phyloP scores from a whole-genome alignment of 2,329 filamentous ascomycete genomes.

The Aureobasidium melanogenum region DNA sequence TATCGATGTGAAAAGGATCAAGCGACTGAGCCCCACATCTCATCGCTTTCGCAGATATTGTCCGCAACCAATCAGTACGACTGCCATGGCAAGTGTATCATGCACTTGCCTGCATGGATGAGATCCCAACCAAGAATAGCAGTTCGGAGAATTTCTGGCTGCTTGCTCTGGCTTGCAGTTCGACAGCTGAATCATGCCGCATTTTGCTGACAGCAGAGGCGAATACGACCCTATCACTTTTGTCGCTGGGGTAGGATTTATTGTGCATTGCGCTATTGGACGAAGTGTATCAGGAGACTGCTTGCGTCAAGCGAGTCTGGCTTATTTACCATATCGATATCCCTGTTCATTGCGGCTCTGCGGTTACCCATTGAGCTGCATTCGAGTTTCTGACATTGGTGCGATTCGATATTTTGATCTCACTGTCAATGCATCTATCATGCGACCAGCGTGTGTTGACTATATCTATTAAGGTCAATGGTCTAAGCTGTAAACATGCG shows the following conservation, averaged over 20 bases:
- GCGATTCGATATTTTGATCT: not conserved
- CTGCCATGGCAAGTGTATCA: not conserved
- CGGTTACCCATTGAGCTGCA: not conserved
- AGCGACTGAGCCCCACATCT: not conserved
- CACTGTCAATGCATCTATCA: too few relatives aligned
- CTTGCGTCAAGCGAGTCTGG: not conserved
- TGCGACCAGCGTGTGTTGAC: not conserved
- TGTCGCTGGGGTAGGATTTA: not conserved
- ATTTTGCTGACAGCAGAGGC: not conserved
- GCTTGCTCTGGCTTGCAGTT: not conserved
- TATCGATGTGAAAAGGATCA: not conserved
- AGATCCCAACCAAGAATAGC: not conserved
- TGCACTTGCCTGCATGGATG: not conserved
- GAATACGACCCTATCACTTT: not conserved
- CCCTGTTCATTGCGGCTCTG: not conserved
- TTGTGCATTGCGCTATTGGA: not conserved
- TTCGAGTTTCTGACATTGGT: not conserved
- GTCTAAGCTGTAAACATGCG: too few relatives aligned
- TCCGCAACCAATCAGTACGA: conserved; percentile 5
- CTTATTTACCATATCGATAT: not conserved
- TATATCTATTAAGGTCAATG: not conserved
- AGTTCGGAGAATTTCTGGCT: not conserved
- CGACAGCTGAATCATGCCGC: not conserved
- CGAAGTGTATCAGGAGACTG: not conserved
- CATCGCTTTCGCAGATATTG: not conserved